phyloP scores from a whole-genome alignment of 192 early-diverging fungal species.

The Polychytrium aggregatum region DNA sequence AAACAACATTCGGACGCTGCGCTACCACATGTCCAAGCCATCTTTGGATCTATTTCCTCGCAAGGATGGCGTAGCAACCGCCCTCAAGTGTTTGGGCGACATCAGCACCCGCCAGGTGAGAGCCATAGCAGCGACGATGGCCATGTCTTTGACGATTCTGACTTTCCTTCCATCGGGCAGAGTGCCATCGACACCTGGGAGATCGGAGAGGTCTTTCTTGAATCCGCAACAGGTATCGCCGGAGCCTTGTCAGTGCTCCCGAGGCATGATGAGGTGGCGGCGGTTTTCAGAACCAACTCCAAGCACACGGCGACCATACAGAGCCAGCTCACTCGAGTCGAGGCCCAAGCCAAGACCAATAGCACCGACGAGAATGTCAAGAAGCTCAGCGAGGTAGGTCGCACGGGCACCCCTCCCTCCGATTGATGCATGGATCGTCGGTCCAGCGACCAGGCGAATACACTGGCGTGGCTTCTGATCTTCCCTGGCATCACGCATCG shows the following conservation, averaged over 20 bases:
- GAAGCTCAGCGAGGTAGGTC: constrained; percentile 13
- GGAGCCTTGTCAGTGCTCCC: constrained; percentile 1
- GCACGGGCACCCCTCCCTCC: not conserved
- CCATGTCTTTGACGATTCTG: not conserved
- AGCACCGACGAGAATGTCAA: constrained; percentile 12
- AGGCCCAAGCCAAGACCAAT: constrained; percentile 7
- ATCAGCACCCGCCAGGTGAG: constrained; percentile 5
- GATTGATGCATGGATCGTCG: not conserved
- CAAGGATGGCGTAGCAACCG: not conserved
- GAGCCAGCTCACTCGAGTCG: constrained; percentile 2
- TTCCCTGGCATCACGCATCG: too few relatives aligned
- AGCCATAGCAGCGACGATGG: too few relatives aligned
- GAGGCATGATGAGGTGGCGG: not conserved
- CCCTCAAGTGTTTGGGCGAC: not conserved
- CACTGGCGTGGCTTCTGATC: too few relatives aligned
- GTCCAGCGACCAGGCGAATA: too few relatives aligned
- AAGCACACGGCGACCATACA: constrained; percentile 1
- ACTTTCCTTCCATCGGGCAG: not conserved
- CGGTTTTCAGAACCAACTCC: constrained; percentile 3
- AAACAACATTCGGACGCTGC: not conserved
- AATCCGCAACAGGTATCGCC: constrained; percentile 4
- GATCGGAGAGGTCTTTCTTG: constrained; percentile 2
- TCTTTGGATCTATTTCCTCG: not conserved
- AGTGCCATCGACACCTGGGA: constrained; percentile 1
- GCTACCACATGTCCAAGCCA: constrained; percentile 5